Conservation (phyloP, 2,329 filamentous ascomycete species). For the Microdochium nivale region DNA sequence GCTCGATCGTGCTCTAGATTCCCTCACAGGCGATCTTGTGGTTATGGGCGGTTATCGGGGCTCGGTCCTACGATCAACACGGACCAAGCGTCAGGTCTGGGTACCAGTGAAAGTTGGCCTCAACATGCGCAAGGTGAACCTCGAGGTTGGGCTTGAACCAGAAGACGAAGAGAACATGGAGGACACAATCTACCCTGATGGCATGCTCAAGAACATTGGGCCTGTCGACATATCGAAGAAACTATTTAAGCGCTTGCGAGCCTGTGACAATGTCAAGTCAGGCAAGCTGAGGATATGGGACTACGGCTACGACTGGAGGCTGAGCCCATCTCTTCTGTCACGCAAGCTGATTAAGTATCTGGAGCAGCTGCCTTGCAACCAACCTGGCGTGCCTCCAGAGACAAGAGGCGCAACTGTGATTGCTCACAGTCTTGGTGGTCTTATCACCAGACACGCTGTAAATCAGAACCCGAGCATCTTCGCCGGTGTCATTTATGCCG, state of each 20-base stretch:
- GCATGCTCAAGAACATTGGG: slow-evolving; percentile 86
- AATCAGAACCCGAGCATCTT: slow-evolving; percentile 82
- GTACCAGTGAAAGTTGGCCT: slow-evolving; percentile 88
- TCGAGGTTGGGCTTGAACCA: slow-evolving; percentile 74
- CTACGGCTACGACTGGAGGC: slow-evolving; percentile 91
- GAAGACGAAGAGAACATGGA: slow-evolving; percentile 81
- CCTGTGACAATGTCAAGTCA: slow-evolving; percentile 62
- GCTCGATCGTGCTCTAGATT: slow-evolving; percentile 50
- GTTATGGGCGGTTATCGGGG: slow-evolving; percentile 86
- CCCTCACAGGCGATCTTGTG: slow-evolving; percentile 76
- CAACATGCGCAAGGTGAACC: slow-evolving; percentile 83
- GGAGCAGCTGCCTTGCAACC: slow-evolving; percentile 66
- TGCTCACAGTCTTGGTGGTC: slow-evolving; percentile 77
- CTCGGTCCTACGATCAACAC: slow-evolving; percentile 77
- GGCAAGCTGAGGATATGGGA: slow-evolving; percentile 75
- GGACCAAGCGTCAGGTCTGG: slow-evolving; percentile 83
- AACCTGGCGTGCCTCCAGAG: slow-evolving; percentile 37
- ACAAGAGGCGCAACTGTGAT: slow-evolving; percentile 69
- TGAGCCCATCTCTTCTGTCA: slow-evolving; percentile 72
- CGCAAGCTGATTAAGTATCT: slow-evolving; percentile 65
- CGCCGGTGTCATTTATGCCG: slow-evolving; percentile 76
- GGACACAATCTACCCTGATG: slow-evolving; percentile 73
- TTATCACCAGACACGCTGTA: slow-evolving; percentile 82
- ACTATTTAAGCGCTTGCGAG: slow-evolving; percentile 68
- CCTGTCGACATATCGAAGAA: slow-evolving; percentile 83